Percentiles rank a stretch among this genome's conserved stretches.
Evolutionary conservation across 371 early-diverging fungal genomes (phyloP).

Genomic region (Nematocida parisii): DNA sequence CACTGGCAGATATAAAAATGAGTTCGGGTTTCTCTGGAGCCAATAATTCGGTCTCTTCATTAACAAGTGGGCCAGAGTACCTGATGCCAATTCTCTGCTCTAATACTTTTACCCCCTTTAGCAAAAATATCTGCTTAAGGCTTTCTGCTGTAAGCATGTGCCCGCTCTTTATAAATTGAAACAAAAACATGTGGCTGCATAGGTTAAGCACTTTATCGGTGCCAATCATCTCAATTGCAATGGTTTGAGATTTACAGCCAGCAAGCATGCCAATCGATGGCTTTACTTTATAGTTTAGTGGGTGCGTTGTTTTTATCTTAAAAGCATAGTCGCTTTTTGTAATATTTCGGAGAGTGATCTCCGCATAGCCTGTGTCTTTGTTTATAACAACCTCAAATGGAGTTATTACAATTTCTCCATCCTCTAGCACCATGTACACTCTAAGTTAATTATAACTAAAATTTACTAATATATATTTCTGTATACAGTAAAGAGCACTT

Average conservation of each 20-base stretch:
- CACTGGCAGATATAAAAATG: not conserved
- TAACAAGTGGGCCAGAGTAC: conserved; percentile 1
- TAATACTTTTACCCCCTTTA: conserved; percentile 20
- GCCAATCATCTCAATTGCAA: not conserved
- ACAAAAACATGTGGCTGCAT: conserved; percentile 33
- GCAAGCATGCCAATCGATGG: conserved; percentile 31
- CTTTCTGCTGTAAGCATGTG: not conserved
- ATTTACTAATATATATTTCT: conserved; percentile 25
- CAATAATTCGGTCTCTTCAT: not conserved
- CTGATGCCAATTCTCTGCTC: conserved; percentile 18
- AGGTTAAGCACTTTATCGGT: not conserved
- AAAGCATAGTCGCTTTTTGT: conserved; percentile 35
- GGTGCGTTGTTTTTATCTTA: conserved; percentile 51
- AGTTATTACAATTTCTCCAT: not conserved
- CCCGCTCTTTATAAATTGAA: conserved; percentile 25
- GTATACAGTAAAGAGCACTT: not conserved
- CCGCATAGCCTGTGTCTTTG: not conserved
- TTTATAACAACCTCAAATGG: conserved; percentile 27
- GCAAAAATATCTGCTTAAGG: conserved; percentile 29
- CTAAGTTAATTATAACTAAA: conserved; percentile 7
- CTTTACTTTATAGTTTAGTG: conserved; percentile 33
- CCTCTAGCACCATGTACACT: not conserved
- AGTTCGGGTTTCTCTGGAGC: not conserved
- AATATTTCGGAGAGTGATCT: conserved; percentile 13
- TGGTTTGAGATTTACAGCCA: too few relatives aligned